phyloP scores from a whole-genome alignment of 202 grass and related monocot genomes.

The Digitaria exilis region DNA sequence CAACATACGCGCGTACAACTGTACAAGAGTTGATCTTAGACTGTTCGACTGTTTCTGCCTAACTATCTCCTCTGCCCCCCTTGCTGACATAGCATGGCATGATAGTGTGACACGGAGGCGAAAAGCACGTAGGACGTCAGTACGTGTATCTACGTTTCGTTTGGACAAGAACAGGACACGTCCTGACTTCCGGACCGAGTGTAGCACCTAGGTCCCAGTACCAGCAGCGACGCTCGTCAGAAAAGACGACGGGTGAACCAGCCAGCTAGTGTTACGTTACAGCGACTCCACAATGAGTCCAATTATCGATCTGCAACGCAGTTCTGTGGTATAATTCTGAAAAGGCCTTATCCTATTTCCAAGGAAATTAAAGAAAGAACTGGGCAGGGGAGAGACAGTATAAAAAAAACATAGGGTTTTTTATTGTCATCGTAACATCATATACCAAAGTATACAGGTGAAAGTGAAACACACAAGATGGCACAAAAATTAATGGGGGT shows the following conservation, averaged over 20 bases:
- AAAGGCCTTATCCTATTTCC: neutral
- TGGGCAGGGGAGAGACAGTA: too few relatives aligned
- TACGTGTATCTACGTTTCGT: neutral
- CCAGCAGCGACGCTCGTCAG: too few relatives aligned
- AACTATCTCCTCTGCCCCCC: too few relatives aligned
- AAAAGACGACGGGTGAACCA: too few relatives aligned
- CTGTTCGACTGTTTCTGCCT: too few relatives aligned
- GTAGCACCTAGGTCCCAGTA: neutral
- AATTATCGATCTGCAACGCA: neutral
- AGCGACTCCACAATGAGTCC: neutral
- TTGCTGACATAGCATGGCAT: too few relatives aligned
- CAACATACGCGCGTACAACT: too few relatives aligned
- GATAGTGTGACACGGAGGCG: too few relatives aligned
- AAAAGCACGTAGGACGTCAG: too few relatives aligned
- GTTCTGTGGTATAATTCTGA: neutral
- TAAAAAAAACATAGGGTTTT: neutral
- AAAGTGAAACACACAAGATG: neutral
- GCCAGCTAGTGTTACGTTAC: neutral
- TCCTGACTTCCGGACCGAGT: neutral
- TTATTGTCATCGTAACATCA: neutral
- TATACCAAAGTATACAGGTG: neutral
- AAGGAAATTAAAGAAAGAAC: too few relatives aligned
- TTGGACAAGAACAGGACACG: neutral
- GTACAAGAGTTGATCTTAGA: too few relatives aligned
- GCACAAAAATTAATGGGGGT: neutral